phyloP scores from a whole-genome alignment of 148 eudicot genomes.

The Dianthus caryophyllus region DNA sequence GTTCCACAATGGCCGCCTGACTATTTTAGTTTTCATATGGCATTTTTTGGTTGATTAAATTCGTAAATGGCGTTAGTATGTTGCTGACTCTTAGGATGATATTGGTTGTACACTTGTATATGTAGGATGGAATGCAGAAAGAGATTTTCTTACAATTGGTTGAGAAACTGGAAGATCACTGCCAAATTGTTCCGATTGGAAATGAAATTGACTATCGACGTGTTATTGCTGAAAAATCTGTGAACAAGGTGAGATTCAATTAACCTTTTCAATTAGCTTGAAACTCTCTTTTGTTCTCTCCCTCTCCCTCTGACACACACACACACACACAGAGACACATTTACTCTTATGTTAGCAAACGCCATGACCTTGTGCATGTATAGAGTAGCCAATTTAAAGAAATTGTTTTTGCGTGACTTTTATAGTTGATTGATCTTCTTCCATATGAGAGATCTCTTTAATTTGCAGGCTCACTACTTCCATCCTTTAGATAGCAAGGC shows the following conservation, averaged over 20 bases:
- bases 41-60: background rate
- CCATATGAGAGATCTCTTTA: constrained; percentile 14
- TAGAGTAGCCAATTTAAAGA: background rate
- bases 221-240: constrained; percentile 62
- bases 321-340: no score
- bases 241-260: constrained; percentile 47
- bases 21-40: background rate
- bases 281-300: background rate
- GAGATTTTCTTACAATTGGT: constrained; percentile 71
- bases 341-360: no score
- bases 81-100: background rate
- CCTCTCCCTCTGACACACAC: background rate
- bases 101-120: constrained; percentile 21
- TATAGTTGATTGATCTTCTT: constrained; percentile 11
- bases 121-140: constrained; percentile 96
- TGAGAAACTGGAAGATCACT: constrained; percentile 62
- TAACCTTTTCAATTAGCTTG: background rate
- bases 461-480: constrained; percentile 65
- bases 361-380: background rate
- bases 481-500: constrained; percentile 61
- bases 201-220: constrained; percentile 96
- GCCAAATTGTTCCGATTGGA: constrained; percentile 67
- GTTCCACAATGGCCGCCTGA: background rate
- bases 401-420: constrained; percentile 9
- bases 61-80: background rate